A percentile compares a stretch with the other conserved stretches of the same genome.
These are phyloP conservation scores for Vigna radiata DNA, from an alignment of 306 rosid genomes.

Conservation along the genomic window DNA sequence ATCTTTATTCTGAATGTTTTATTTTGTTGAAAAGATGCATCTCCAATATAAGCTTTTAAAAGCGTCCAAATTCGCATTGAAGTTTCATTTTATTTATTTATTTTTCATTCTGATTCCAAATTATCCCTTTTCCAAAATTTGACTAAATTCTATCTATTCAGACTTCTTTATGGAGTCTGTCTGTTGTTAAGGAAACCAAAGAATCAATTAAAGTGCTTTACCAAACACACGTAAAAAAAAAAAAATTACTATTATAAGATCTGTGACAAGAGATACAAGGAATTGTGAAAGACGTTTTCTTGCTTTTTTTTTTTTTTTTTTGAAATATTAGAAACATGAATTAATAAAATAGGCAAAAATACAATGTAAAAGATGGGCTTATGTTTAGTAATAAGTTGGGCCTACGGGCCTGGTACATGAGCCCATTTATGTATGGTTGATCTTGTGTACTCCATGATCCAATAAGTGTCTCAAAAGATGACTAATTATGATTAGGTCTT, in stretches of 20 bases:
- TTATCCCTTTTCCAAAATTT: conserved; percentile 1
- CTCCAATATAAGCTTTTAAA: not conserved
- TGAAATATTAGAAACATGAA: not conserved
- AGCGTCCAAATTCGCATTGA: conserved; percentile 24
- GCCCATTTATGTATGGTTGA: not conserved
- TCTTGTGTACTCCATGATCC: not conserved
- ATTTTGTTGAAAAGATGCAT: conserved; percentile 13
- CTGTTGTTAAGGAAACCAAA: conserved; percentile 41
- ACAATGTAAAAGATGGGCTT: not conserved
- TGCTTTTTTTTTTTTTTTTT: not conserved
- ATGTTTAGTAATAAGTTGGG: not conserved
- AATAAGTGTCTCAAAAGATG: not conserved
- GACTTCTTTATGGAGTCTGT: conserved; percentile 35
- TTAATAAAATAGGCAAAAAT: too few species aligned
- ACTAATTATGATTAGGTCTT: too few species aligned
- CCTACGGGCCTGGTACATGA: not conserved
- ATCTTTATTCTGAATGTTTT: not conserved
- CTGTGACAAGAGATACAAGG: not conserved
- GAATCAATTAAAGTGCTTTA: conserved; percentile 39
- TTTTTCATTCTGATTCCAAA: not conserved
- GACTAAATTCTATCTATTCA: conserved; percentile 17
- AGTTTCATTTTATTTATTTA: not conserved
- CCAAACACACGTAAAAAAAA: conserved; percentile 26
- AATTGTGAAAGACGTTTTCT: conserved; percentile 10
- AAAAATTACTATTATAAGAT: not conserved